A percentile compares a stretch with the other conserved stretches of the same genome.
These are phyloP conservation scores for Lasiodiplodia gonubiensis DNA, from an alignment of 2,329 filamentous ascomycete species.

Conservation along the genomic window DNA sequence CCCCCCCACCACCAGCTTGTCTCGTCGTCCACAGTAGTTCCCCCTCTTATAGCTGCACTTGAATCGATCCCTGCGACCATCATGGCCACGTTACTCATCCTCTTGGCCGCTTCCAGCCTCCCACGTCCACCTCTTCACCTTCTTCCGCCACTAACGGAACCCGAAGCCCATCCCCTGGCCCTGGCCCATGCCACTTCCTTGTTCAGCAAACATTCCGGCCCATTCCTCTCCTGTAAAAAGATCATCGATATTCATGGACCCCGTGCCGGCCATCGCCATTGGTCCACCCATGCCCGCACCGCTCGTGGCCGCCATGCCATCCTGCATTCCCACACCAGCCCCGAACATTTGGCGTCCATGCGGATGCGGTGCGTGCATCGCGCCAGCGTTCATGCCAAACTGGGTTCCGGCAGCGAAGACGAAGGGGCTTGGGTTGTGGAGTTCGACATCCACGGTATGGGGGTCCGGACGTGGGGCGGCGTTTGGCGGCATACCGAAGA, in stretches of 20 bases:
- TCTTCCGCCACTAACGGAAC: not conserved
- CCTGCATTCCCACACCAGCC: constrained; percentile 14
- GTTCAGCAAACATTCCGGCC: constrained; percentile 47
- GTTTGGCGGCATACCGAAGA: constrained; percentile 21
- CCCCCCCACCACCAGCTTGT: not conserved
- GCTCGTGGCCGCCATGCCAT: constrained; percentile 3
- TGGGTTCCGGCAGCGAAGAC: constrained; percentile 21
- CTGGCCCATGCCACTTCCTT: constrained; percentile 38
- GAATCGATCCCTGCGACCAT: not conserved
- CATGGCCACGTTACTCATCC: not conserved
- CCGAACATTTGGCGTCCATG: constrained; percentile 17
- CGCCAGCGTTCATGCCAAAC: constrained; percentile 16
- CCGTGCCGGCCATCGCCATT: constrained; percentile 16
- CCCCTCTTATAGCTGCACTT: not conserved
- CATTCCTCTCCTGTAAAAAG: constrained; percentile 48
- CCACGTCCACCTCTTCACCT: not conserved
- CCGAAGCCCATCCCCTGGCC: constrained; percentile 27
- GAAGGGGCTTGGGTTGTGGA: constrained; percentile 25
- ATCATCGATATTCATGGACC: constrained; percentile 39
- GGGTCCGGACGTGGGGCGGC: constrained; percentile 23
- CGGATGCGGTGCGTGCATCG: constrained; percentile 28
- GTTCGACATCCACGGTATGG: constrained; percentile 26
- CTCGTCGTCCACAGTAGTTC: not conserved
- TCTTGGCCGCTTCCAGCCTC: not conserved
- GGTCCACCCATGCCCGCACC: constrained; percentile 9